A percentile compares a stretch with the other conserved stretches of the same genome.
These are phyloP conservation scores for Collybia mongolica DNA, from an alignment of 768 basidiomycete genomes.

Conservation along the genomic window DNA sequence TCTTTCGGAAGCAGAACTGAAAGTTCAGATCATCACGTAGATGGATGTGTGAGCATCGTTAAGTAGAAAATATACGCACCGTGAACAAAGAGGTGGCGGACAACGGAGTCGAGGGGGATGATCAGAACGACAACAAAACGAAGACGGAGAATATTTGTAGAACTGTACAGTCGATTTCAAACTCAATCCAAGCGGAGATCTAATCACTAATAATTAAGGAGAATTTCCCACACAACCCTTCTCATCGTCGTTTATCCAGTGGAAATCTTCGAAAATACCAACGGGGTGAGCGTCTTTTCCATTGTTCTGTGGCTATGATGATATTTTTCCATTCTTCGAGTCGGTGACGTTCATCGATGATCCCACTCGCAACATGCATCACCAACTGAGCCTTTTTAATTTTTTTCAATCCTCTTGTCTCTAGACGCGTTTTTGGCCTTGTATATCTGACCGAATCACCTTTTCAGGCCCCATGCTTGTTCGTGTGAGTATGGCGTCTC, in stretches of 20 bases:
- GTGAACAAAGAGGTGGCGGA: not conserved
- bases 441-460: not conserved
- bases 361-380: slow-evolving; percentile 81
- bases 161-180: slow-evolving; percentile 41
- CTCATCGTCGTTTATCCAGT: not conserved
- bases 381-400: slow-evolving; percentile 50
- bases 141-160: slow-evolving; percentile 4
- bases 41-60: slow-evolving; percentile 2
- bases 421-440: slow-evolving; percentile 2
- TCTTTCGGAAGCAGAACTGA: slow-evolving; percentile 89
- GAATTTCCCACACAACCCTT: not conserved
- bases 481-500: slow-evolving; percentile 10
- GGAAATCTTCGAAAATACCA: not conserved
- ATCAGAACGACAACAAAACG: not conserved
- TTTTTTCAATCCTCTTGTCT: slow-evolving; percentile 12
- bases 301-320: slow-evolving; percentile 43
- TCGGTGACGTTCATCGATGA: slow-evolving; percentile 69
- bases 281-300: slow-evolving; percentile 29
- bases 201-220: slow-evolving; percentile 5
- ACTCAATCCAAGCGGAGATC: slow-evolving; percentile 33
- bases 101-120: not conserved
- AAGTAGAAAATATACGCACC: not conserved
- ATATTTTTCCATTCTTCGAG: slow-evolving; percentile 70
- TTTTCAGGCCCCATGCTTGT: not conserved
- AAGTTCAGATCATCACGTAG: slow-evolving; percentile 46